Percentiles rank a stretch among this genome's conserved stretches.
These are phyloP conservation scores for Fusarium sp. DNA, from an alignment of 2,329 filamentous ascomycete genomes.

Conservation along the genomic window DNA sequence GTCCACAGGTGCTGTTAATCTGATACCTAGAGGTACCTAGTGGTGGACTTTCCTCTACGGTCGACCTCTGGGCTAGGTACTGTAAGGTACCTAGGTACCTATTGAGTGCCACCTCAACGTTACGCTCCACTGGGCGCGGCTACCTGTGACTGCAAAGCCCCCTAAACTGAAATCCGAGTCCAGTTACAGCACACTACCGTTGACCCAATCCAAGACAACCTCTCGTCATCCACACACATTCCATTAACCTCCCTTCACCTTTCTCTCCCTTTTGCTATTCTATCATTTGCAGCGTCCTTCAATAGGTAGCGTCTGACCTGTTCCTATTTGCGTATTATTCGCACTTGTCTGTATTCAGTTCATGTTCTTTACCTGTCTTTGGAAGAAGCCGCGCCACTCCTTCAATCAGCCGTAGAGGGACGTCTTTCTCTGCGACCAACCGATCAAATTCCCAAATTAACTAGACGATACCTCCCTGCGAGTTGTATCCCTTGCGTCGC, in stretches of 20 bases:
- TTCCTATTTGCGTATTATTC: conserved; percentile 15
- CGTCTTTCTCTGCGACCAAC: conserved; percentile 14
- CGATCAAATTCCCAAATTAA: conserved; percentile 12
- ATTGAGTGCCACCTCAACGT: too few species aligned
- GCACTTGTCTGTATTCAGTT: conserved; percentile 7
- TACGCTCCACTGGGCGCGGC: too few species aligned
- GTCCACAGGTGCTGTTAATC: neutral
- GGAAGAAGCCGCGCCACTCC: conserved; percentile 55
- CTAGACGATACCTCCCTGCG: conserved; percentile 24
- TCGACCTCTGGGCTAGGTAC: too few species aligned
- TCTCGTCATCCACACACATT: conserved; percentile 24
- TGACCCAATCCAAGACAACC: conserved; percentile 19
- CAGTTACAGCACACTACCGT: conserved; percentile 16
- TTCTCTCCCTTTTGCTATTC: conserved; percentile 24
- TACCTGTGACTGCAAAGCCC: neutral
- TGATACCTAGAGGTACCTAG: too few species aligned
- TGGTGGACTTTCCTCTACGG: conserved; percentile 10
- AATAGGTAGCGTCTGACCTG: conserved; percentile 29
- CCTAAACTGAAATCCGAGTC: conserved; percentile 34
- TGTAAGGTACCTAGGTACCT: too few species aligned
- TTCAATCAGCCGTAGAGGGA: conserved; percentile 36
- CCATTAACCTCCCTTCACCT: conserved; percentile 32
- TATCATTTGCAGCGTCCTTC: conserved; percentile 29
- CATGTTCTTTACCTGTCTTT: conserved; percentile 51
- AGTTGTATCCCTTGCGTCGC: conserved; percentile 28